These are phyloP conservation scores for Neurospora terricola DNA, from an alignment of 495 filamentous ascomycete species.

Conservation along the genomic window DNA sequence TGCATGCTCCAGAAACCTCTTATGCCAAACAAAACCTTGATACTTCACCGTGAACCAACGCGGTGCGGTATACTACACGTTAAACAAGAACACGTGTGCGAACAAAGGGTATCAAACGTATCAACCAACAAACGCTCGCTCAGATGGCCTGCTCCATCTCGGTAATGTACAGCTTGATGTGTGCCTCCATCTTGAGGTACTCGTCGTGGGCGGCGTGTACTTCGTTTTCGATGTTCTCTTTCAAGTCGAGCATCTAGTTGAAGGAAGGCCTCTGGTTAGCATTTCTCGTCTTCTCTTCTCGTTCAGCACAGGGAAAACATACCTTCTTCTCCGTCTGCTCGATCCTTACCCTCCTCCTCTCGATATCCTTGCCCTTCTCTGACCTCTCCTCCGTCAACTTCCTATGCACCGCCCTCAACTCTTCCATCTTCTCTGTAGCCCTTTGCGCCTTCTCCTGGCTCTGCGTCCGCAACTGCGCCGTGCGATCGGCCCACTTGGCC, in stretches of 20 bases:
- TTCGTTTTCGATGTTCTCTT: slow-evolving; percentile 93
- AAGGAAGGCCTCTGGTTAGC: neutral
- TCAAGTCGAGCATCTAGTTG: slow-evolving; percentile 83
- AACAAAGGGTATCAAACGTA: neutral
- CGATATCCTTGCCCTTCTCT: slow-evolving; percentile 82
- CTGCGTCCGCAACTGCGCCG: slow-evolving; percentile 64
- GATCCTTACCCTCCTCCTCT: slow-evolving; percentile 78
- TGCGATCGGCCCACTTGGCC: slow-evolving; percentile 71
- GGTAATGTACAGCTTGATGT: slow-evolving; percentile 94
- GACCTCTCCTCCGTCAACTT: slow-evolving; percentile 72
- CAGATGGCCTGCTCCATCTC: slow-evolving; percentile 93
- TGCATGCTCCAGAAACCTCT: neutral
- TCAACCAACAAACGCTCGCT: slow-evolving; percentile 12
- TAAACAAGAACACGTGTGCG: neutral
- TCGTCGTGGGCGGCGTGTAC: slow-evolving; percentile 79
- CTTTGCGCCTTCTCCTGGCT: slow-evolving; percentile 69
- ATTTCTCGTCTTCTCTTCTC: neutral
- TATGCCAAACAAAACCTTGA: neutral
- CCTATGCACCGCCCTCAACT: slow-evolving; percentile 70
- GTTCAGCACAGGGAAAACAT: slow-evolving; percentile 14
- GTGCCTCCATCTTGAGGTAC: slow-evolving; percentile 91
- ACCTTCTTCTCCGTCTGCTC: slow-evolving; percentile 99
- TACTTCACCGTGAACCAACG: neutral
- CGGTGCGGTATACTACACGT: neutral
- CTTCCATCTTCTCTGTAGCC: slow-evolving; percentile 83